These are phyloP conservation scores for Phaeotremella fagi DNA, from an alignment of 768 basidiomycete species.

Conservation along the genomic window DNA sequence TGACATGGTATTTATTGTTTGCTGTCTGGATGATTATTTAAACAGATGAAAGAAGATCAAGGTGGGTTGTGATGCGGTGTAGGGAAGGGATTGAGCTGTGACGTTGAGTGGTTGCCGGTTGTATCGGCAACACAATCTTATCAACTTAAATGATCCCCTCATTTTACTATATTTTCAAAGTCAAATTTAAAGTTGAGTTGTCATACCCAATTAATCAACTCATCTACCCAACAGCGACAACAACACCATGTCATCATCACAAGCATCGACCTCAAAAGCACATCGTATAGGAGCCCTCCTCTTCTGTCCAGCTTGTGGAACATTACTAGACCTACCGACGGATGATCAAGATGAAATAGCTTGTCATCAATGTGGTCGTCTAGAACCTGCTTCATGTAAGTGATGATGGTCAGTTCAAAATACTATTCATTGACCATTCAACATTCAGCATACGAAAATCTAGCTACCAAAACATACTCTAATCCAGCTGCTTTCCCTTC, in stretches of 20 bases:
- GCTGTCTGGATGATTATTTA: no score
- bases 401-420: neutral
- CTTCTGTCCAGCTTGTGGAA: slow-evolving; percentile 92
- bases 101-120: no score
- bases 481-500: slow-evolving; percentile 94
- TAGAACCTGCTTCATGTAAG: slow-evolving; percentile 85
- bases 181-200: no score
- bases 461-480: slow-evolving; percentile 80
- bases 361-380: slow-evolving; percentile 83
- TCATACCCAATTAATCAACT: no score
- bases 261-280: slow-evolving; percentile 15
- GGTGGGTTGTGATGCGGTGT: no score
- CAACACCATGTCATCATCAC: neutral
- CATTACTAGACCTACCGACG: slow-evolving; percentile 76
- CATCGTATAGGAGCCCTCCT: slow-evolving; percentile 71
- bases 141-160: no score
- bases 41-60: no score
- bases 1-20: slow-evolving; percentile 3
- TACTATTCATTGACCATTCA: no score
- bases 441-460: slow-evolving; percentile 93
- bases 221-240: no score
- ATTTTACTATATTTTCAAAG: no score
- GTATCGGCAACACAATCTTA: no score
- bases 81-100: no score
- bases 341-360: slow-evolving; percentile 63